These are phyloP conservation scores for Thelonectria olida DNA, from an alignment of 2,329 filamentous ascomycete species.

Conservation along the genomic window DNA sequence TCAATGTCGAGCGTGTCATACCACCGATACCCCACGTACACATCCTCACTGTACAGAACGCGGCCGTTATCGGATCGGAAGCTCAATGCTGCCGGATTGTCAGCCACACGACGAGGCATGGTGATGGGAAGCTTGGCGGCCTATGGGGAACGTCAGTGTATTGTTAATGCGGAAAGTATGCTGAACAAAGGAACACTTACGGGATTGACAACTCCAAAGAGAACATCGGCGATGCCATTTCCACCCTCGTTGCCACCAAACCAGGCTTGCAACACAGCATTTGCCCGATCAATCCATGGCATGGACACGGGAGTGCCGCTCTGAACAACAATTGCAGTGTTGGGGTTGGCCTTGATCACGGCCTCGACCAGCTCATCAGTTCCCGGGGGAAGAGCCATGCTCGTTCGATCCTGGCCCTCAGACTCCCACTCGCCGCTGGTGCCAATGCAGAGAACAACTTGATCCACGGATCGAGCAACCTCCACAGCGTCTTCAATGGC, in stretches of 20 bases:
- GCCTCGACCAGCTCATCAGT: conserved; percentile 26
- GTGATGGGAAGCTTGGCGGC: conserved; percentile 29
- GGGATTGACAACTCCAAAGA: conserved; percentile 28
- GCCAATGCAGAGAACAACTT: conserved; percentile 29
- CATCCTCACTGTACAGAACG: conserved; percentile 27
- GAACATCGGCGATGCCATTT: conserved; percentile 30
- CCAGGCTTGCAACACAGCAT: conserved; percentile 25
- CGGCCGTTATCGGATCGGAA: conserved; percentile 29
- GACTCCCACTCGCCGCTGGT: conserved; percentile 29
- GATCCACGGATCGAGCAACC: conserved; percentile 19
- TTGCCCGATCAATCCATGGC: conserved; percentile 26
- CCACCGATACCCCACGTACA: conserved; percentile 31
- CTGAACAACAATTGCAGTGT: conserved; percentile 25
- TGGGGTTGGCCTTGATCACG: conserved; percentile 23
- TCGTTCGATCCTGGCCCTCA: conserved; percentile 25
- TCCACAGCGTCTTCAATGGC: conserved; percentile 24
- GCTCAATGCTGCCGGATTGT: conserved; percentile 26
- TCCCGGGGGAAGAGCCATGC: conserved; percentile 25
- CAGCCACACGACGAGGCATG: conserved; percentile 23
- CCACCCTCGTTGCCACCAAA: conserved; percentile 31
- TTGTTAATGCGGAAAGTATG: neutral
- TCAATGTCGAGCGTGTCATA: conserved; percentile 26
- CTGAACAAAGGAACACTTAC: conserved; percentile 4
- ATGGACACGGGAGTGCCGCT: conserved; percentile 29
- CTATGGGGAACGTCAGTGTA: conserved; percentile 1